These are phyloP conservation scores for Blastobotrys arbuscula DNA, from an alignment of 1,139 yeast species.

Conservation along the genomic window DNA sequence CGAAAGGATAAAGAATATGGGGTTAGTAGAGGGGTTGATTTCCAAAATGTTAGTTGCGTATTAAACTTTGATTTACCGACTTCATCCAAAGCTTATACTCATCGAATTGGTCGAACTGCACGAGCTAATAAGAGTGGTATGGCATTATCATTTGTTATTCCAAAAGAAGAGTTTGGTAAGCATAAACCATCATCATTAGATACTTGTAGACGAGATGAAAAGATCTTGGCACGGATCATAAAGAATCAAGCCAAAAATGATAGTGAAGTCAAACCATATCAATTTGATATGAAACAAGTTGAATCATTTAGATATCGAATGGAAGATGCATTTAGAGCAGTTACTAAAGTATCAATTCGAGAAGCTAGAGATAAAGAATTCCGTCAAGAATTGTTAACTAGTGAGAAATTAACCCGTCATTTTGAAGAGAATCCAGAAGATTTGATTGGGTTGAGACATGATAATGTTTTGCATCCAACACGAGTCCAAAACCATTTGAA, in stretches of 20 bases:
- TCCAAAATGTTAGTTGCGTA: constrained; percentile 93
- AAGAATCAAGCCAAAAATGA: constrained; percentile 68
- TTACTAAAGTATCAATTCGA: constrained; percentile 81
- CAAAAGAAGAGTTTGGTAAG: constrained; percentile 77
- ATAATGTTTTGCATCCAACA: constrained; percentile 77
- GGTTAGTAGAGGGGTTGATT: constrained; percentile 95
- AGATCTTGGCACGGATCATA: constrained; percentile 67
- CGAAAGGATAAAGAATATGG: constrained; percentile 63
- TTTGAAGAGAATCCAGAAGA: constrained; percentile 99
- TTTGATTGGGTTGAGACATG: constrained; percentile 81
- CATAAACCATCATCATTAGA: constrained; percentile 74
- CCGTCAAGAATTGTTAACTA: constrained; percentile 77
- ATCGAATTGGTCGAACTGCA: constrained; percentile 96
- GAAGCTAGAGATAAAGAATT: constrained; percentile 92
- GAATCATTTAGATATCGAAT: constrained; percentile 95
- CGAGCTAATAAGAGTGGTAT: constrained; percentile 96
- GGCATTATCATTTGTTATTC: constrained; percentile 89
- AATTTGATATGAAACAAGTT: constrained; percentile 86
- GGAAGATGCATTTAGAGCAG: constrained; percentile 96
- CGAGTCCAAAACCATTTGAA: constrained; percentile 81
- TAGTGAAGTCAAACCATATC: constrained; percentile 60
- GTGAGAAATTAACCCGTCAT: constrained; percentile 87
- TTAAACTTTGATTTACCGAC: constrained; percentile 92
- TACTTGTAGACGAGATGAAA: constrained; percentile 79
- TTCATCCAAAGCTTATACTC: constrained; percentile 84